A percentile compares a stretch with the other conserved stretches of the same genome.
These are phyloP conservation scores for Penicillium sclerotigenum DNA, from an alignment of 2,329 filamentous ascomycete species.

Conservation along the genomic window DNA sequence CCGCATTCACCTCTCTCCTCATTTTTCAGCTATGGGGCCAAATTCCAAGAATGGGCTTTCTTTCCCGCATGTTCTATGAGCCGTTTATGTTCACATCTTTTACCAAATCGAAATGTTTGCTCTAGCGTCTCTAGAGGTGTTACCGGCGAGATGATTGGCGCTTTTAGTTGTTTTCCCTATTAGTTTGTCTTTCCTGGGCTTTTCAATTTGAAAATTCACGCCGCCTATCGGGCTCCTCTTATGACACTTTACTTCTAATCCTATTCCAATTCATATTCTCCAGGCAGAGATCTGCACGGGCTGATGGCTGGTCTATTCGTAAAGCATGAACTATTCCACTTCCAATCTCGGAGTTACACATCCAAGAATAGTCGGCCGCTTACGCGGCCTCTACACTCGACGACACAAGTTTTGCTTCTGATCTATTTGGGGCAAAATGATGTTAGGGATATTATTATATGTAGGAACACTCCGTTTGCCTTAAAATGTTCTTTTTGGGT, in stretches of 20 bases:
- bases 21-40: not conserved
- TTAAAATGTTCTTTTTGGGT: too few relatives aligned
- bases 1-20: not conserved
- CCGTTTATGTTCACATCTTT: not conserved
- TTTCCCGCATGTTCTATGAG: not conserved
- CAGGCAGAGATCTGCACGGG: not conserved
- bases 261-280: not conserved
- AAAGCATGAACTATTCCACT: too few relatives aligned
- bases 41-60: not conserved
- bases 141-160: not conserved
- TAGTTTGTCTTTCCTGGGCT: not conserved
- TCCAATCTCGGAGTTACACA: too few relatives aligned
- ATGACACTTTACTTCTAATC: not conserved
- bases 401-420: too few relatives aligned
- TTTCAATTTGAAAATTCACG: not conserved
- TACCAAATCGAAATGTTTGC: not conserved
- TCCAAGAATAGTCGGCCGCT: not conserved
- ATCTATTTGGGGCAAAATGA: too few relatives aligned
- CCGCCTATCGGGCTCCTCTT: not conserved
- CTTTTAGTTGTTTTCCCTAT: not conserved
- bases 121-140: not conserved
- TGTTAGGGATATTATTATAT: too few relatives aligned
- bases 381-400: too few relatives aligned
- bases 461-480: too few relatives aligned
- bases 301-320: too few relatives aligned